These are phyloP conservation scores for Closterium sp. DNA, from an alignment of 139 green algal genomes.

Conservation along the genomic window DNA sequence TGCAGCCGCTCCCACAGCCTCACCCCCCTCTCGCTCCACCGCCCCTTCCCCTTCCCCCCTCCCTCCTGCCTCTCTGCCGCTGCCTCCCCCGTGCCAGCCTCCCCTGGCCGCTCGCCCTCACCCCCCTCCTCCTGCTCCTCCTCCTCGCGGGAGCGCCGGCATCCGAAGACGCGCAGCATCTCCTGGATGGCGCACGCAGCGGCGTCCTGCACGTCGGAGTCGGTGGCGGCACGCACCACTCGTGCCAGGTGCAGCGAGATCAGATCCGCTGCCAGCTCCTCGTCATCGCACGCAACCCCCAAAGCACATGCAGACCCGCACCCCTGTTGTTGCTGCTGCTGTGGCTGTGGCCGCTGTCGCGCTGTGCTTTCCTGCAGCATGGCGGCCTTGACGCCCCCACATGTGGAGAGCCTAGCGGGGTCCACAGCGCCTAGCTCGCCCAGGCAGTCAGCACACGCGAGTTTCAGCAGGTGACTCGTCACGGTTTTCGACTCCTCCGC, in stretches of 20 bases:
- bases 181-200: slow-evolving; percentile 77
- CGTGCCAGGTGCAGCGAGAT: slow-evolving; percentile 70
- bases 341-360: neutral
- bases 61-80: neutral
- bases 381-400: neutral
- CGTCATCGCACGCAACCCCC: slow-evolving; percentile 11
- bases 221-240: slow-evolving; percentile 72
- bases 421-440: slow-evolving; percentile 55
- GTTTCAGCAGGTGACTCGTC: slow-evolving; percentile 22
- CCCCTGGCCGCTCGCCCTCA: neutral
- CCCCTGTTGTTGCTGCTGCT: slow-evolving; percentile 11
- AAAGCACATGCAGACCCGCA: neutral
- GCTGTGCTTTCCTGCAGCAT: neutral
- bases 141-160: neutral
- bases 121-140: neutral
- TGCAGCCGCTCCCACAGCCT: neutral
- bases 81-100: neutral
- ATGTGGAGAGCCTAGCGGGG: slow-evolving; percentile 25
- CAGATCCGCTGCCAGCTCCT: slow-evolving; percentile 39
- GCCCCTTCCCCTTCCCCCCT: neutral
- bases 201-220: slow-evolving; percentile 72
- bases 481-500: slow-evolving; percentile 16
- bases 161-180: slow-evolving; percentile 48
- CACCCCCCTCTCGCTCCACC: neutral
- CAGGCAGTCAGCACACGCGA: slow-evolving; percentile 48